Base-by-base conservation (phyloP, 306 rosid genomes). In the Trifolium pratense region DNA sequence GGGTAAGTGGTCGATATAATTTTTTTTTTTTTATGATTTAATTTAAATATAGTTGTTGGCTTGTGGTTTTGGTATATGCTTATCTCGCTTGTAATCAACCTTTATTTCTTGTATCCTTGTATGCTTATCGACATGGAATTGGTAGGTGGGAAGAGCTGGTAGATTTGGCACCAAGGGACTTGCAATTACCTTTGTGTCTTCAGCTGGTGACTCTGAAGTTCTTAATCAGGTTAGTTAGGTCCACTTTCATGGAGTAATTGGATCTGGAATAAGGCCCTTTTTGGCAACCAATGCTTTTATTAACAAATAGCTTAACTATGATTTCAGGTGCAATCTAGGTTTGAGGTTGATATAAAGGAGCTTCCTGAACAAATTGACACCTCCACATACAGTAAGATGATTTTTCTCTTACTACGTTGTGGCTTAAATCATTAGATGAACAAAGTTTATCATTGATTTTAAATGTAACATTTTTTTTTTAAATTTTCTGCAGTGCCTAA, bases 361-460 rank as follows among this genome's bases (percentile, higher is more conserved):
- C 93, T 93, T 78, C 98, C 98, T 48, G 98, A 91, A 82, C 97
- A 93, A 84, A 93, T 93, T 59, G 98, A 93, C 80, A 93, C 97
- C 20, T 84, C 96, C 42, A 91, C 98, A 60, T 93, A 93, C 68
- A 93, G 97, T 93, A 88, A 73, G 97, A 82, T 43, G 15, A 26
- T 69, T 66, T 68, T 74, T 56, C 74, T 46, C 7, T 4, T 39
- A 1, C 25, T 37, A 18, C 4, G 20, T 49, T 14, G 29, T 46
- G 55, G 61, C 12, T 46, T 34, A 1, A 59, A 42, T 57, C 16
- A 4, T 57, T 49, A 49, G 11, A 67, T 48, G 36, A 62, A 4
- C 34, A 9, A 13, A 20, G 23, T 64, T 40, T 23, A 21, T 23
- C 29, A 3, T 31, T n/a, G 43, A 1, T 73, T 42, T 18, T 66